Percentiles rank a stretch among this genome's conserved stretches.
phyloP scores from a whole-genome alignment of 2,329 filamentous ascomycete genomes.

The Colletotrichum horii region DNA sequence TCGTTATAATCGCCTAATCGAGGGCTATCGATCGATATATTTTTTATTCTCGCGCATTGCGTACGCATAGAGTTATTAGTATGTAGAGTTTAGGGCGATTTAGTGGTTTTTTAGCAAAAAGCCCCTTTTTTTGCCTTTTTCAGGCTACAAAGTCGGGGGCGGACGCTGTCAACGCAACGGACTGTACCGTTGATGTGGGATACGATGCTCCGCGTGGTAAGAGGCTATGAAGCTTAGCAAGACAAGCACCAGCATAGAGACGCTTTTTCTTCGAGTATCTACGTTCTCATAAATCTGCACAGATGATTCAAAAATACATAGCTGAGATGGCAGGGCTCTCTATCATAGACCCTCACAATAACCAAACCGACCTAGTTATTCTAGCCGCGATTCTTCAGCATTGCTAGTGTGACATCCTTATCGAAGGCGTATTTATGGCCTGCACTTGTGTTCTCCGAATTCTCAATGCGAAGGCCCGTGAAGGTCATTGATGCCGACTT shows the following conservation, averaged over 20 bases:
- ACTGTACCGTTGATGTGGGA: not conserved
- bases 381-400: not conserved
- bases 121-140: too few relatives aligned
- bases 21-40: too few relatives aligned
- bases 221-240: not conserved
- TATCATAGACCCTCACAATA: fast-evolving
- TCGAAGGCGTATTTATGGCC: not conserved
- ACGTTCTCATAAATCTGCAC: not conserved
- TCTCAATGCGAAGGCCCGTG: not conserved
- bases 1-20: too few relatives aligned
- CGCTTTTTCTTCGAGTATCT: not conserved
- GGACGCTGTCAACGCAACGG: too few relatives aligned
- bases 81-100: too few relatives aligned
- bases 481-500: not conserved
- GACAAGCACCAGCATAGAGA: not conserved
- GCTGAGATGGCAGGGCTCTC: fast-evolving
- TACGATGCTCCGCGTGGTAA: not conserved
- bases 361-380: not conserved
- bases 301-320: not conserved
- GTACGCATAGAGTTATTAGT: too few relatives aligned
- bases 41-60: too few relatives aligned
- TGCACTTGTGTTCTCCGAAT: not conserved
- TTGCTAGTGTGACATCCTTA: not conserved
- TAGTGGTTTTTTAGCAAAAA: too few relatives aligned
- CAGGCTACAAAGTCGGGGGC: too few relatives aligned